These are phyloP conservation scores for Metschnikowia lochheadii DNA, from an alignment of 805 yeast species.

Conservation along the genomic window DNA sequence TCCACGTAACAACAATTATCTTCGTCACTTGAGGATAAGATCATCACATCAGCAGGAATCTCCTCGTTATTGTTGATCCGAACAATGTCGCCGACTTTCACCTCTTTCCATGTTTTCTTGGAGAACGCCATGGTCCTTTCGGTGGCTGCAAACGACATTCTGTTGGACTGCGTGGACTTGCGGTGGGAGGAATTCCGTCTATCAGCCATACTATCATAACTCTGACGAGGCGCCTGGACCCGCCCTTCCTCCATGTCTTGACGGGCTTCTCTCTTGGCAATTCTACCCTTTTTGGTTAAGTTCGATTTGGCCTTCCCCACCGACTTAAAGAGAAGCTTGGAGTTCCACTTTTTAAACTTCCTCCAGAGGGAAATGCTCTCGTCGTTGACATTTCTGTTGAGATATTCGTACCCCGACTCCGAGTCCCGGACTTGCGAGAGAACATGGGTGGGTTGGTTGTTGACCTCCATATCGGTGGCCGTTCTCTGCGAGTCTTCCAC, in stretches of 20 bases:
- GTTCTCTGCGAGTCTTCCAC: conserved; percentile 72
- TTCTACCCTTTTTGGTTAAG: conserved; percentile 34
- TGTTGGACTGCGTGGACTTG: conserved; percentile 14
- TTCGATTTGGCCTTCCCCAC: conserved; percentile 27
- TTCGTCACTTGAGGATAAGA: conserved; percentile 61
- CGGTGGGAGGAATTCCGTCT: conserved; percentile 8
- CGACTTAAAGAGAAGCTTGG: conserved; percentile 26
- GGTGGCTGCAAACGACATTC: conserved; percentile 9
- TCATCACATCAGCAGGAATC: conserved; percentile 69
- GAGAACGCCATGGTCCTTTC: conserved; percentile 25
- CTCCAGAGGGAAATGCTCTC: conserved; percentile 69
- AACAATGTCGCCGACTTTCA: conserved; percentile 68
- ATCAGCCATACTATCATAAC: conserved; percentile 29
- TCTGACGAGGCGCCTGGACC: conserved; percentile 18
- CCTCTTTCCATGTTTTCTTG: conserved; percentile 54
- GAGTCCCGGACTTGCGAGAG: conserved; percentile 42
- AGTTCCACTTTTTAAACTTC: conserved; percentile 53
- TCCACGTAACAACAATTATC: conserved; percentile 74
- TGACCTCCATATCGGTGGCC: conserved; percentile 60
- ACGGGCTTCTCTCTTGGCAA: conserved; percentile 20
- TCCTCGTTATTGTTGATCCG: conserved; percentile 72
- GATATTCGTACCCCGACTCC: conserved; percentile 23
- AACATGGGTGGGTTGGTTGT: conserved; percentile 69
- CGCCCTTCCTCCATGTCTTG: background rate
- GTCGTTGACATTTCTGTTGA: conserved; percentile 57